A percentile compares a stretch with the other conserved stretches of the same genome.
Evolutionary conservation across 768 basidiomycete genomes (phyloP).

Genomic region (Sarcodon sp.): DNA sequence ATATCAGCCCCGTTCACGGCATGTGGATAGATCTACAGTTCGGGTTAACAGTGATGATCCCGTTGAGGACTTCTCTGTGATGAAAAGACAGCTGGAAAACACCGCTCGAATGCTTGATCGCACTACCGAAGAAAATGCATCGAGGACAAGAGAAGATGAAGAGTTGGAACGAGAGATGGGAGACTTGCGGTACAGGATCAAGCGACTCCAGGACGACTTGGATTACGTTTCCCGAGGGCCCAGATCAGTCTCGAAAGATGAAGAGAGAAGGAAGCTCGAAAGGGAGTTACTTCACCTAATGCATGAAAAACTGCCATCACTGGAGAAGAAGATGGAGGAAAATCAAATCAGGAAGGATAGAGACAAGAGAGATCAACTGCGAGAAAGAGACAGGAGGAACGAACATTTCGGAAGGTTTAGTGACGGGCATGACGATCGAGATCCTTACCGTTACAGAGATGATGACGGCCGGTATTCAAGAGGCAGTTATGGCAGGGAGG

Average conservation of each 20-base stretch:
- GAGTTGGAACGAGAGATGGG: conserved; percentile 83
- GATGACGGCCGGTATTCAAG: conserved; percentile 25
- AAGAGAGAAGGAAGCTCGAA: conserved; percentile 78
- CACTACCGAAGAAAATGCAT: conserved; percentile 46
- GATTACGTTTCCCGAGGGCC: conserved; percentile 77
- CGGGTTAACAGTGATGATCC: conserved; percentile 58
- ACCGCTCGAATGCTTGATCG: conserved; percentile 75
- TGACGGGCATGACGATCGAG: conserved; percentile 23
- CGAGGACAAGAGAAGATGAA: conserved; percentile 71
- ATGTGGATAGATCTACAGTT: conserved; percentile 76
- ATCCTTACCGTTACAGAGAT: conserved; percentile 22
- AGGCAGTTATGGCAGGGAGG: conserved; percentile 12
- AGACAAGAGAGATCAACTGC: conserved; percentile 67
- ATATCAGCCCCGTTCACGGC: conserved; percentile 74
- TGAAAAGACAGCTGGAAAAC: conserved; percentile 72
- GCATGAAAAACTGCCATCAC: conserved; percentile 86
- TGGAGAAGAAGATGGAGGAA: conserved; percentile 75
- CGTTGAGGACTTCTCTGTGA: conserved; percentile 63
- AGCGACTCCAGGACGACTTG: conserved; percentile 81
- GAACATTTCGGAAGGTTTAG: conserved; percentile 65
- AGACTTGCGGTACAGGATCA: conserved; percentile 75
- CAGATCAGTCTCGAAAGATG: conserved; percentile 59
- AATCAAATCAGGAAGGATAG: conserved; percentile 63
- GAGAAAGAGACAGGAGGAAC: conserved; percentile 77
- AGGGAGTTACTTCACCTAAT: conserved; percentile 73